phyloP scores from a whole-genome alignment of 768 basidiomycete genomes.

The Suillus paluster region DNA sequence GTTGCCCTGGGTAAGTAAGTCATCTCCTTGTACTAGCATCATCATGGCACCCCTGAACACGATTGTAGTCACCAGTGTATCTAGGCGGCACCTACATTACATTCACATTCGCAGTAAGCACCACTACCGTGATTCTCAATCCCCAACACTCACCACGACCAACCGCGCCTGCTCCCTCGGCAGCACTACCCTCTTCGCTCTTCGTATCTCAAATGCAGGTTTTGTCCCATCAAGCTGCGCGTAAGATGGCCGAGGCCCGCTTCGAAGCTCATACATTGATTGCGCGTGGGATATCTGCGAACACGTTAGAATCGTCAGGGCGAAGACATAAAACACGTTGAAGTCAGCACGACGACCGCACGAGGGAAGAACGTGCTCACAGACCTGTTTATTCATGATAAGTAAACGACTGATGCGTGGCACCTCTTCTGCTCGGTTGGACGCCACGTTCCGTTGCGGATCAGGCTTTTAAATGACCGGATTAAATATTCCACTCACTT shows the following conservation, averaged over 20 bases:
- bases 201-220: constrained; percentile 27
- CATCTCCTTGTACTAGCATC: constrained; percentile 11
- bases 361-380: neutral
- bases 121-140: neutral
- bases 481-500: neutral
- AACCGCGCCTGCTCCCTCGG: constrained; percentile 24
- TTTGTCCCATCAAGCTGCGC: constrained; percentile 14
- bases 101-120: constrained; percentile 10
- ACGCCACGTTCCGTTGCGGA: neutral
- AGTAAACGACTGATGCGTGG: too few species aligned
- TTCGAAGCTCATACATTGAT: constrained; percentile 19
- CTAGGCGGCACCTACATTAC: constrained; percentile 29
- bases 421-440: neutral
- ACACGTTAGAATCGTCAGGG: neutral
- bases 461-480: neutral
- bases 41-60: constrained; percentile 22
- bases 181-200: constrained; percentile 23
- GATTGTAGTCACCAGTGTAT: constrained; percentile 12
- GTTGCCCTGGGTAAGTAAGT: constrained; percentile 14
- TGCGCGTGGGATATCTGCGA: constrained; percentile 20
- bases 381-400: neutral
- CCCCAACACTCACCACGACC: constrained; percentile 20
- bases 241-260: constrained; percentile 8
- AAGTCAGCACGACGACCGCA: neutral
- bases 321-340: neutral